Base-by-base conservation (phyloP, 148 eudicot species). In the Arbutus unedo region DNA sequence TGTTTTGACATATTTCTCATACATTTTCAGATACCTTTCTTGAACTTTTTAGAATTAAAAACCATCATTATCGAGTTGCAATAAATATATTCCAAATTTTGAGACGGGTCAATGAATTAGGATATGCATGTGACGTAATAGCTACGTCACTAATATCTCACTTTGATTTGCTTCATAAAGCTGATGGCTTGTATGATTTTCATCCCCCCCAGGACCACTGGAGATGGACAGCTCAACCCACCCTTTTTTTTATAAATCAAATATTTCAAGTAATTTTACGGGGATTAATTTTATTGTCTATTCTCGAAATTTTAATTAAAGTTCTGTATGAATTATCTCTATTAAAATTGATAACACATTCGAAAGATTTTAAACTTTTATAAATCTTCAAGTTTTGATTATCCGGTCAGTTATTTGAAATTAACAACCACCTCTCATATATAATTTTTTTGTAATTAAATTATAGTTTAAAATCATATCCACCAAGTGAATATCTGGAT, bases 71-170 rank as follows among this genome's bases (percentile, higher is more conserved):
- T 23, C 71, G 38, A 66, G 18, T 16, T 66, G 43, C 8, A 41
- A 59, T 15, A 18, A 2, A 13, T 54, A 54, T 54, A 54, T 13
- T 10, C 56, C 44, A 4, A 66, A 66, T 25, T 31, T 66, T 25
- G 43, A 66, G 71, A 31, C 4, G 10, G 71, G 23, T 31, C 1
- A 3, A 54, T 16, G 13, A 41, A 44, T 56, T 19, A 41, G 71
- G 4, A 21, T n/a, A 60, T 15, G n/a, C 71, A 79, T 13, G 18
- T 79, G 73, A 79, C 53, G 45, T 79, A 74, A 64, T 48, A 18
- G 23, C 45, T 62, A 44, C 25, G 23, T 53, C 79, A 76, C 79
- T 62, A 45, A 8, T 21, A 56, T 53, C 38, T 79, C 72, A 48
- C 23, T 47, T 60, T 62, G 16, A 23, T 48, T 75, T 73, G 76